These are phyloP conservation scores for Malus hybrid DNA, from an alignment of 331 rosid genomes.

Conservation along the genomic window DNA sequence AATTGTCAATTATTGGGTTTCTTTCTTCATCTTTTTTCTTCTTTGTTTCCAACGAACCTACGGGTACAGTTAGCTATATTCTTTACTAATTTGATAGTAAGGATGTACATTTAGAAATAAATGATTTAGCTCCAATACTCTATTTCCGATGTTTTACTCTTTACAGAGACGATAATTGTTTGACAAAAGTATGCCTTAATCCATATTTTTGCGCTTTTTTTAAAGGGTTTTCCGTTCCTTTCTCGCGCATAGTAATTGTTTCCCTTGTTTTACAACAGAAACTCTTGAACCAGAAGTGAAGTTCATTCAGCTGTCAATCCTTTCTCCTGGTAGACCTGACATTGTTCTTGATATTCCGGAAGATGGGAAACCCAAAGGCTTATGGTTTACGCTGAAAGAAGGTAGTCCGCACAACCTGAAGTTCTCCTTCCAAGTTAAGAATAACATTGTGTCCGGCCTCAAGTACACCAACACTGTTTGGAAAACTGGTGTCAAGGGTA, in stretches of 20 bases:
- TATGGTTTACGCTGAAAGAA: conserved; percentile 93
- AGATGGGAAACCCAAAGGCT: conserved; percentile 75
- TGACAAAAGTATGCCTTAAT: neutral
- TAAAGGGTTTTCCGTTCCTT: neutral
- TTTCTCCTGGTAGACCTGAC: conserved; percentile 70
- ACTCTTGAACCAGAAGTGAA: conserved; percentile 85
- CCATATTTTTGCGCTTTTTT: too few species aligned
- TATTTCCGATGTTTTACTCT: neutral
- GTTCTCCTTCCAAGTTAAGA: conserved; percentile 66
- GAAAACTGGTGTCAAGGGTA: conserved; percentile 84
- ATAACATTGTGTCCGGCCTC: conserved; percentile 87
- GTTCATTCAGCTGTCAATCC: conserved; percentile 55
- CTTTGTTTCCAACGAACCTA: too few species aligned
- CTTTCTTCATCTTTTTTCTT: too few species aligned
- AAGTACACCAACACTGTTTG: conserved; percentile 90
- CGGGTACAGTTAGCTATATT: too few species aligned
- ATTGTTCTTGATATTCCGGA: conserved; percentile 87
- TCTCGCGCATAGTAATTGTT: neutral
- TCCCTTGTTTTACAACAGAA: conserved; percentile 35
- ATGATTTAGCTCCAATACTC: neutral
- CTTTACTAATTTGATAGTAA: neutral
- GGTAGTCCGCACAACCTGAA: conserved; percentile 68
- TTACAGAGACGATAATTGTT: neutral
- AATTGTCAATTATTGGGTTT: neutral
- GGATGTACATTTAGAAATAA: neutral